Evolutionary conservation across 495 filamentous ascomycete species (phyloP), one percentile per base, ranked within the genome.

Genomic region (Aspergillus leporis): DNA sequence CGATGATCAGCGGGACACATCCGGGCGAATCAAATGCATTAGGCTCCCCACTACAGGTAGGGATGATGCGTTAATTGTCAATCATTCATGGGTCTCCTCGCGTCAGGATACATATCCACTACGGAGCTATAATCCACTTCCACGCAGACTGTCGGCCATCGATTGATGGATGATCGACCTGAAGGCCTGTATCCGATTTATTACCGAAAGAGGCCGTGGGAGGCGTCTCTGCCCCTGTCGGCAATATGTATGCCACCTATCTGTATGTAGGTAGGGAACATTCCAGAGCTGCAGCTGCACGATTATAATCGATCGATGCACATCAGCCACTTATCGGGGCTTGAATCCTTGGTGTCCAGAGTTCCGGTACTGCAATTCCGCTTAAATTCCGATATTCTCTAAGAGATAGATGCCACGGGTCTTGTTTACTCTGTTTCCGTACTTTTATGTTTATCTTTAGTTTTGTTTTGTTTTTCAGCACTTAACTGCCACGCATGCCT

Each of bases 261-360:
- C 18, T 23, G 43, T 47, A 43, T n/a, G 49, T 19, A 18, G 28
- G 28, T 25, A 23, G 51, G 51, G 21, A 40, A 32, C 51, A 40
- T 53, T 41, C 30, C 38, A 53, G 22, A 25, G 51, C 51, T 53
- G 51, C 51, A 53, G 32, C 51, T 53, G 51, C 51, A 53, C 38
- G 51, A 40, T 40, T 32, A 53, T 53, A 32, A 41, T 53, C 51
- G 32, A 40, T 53, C 51, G 41, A 28, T 52, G 51, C 34, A 41
- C 32, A 19, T 40, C 25, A 40, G 19, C 19, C 43, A 13, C 2
- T 23, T 22, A n/a, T 23, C 43, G 19, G 43, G 18, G 4, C 18
- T 47, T 21, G 41, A 45, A 47, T 18, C 40, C 40, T 21, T 43
- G 40, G 40, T n/a, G 40, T 38, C 19, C 50, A 36, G 51, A 23